These are phyloP conservation scores for Candida loeiensis DNA, from an alignment of 805 yeast species.

Conservation along the genomic window DNA sequence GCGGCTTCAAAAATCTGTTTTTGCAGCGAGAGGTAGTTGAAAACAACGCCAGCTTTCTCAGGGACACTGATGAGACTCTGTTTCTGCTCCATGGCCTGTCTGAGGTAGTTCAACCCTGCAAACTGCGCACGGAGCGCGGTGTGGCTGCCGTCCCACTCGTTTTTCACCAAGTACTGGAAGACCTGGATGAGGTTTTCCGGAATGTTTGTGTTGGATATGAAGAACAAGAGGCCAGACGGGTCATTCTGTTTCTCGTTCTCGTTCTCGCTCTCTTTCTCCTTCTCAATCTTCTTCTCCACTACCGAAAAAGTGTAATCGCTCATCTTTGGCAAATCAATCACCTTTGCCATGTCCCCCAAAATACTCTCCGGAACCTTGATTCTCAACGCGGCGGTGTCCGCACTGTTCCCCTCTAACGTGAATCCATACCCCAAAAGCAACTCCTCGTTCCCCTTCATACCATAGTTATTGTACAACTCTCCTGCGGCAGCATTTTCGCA, in stretches of 20 bases:
- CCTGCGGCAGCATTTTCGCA: conserved; percentile 19
- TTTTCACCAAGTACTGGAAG: conserved; percentile 52
- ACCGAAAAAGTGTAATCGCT: conserved; percentile 40
- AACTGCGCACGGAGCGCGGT: conserved; percentile 47
- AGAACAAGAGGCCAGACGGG: conserved; percentile 42
- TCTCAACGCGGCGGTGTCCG: conserved; percentile 58
- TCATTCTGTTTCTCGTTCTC: too few relatives aligned
- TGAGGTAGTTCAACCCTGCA: conserved; percentile 57
- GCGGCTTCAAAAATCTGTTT: conserved; percentile 42
- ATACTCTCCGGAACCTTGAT: conserved; percentile 47
- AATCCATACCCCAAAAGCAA: conserved; percentile 81
- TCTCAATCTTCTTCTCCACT: conserved; percentile 8
- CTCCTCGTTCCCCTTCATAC: conserved; percentile 84
- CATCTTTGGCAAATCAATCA: conserved; percentile 35
- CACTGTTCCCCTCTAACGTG: conserved; percentile 51
- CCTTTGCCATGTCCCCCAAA: conserved; percentile 26
- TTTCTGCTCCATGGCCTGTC: conserved; percentile 51
- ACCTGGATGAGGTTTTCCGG: conserved; percentile 47
- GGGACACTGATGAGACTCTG: conserved; percentile 22
- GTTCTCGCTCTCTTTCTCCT: conserved; percentile 9
- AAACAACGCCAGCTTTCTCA: conserved; percentile 2
- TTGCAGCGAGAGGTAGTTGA: conserved; percentile 47
- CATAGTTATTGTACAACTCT: conserved; percentile 78
- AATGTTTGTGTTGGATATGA: conserved; percentile 30
- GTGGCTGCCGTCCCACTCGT: conserved; percentile 40